Percentiles rank a stretch among this genome's conserved stretches.
Conservation (phyloP, 2,329 filamentous ascomycete species). For the Sporothrix pseudoabietina region DNA sequence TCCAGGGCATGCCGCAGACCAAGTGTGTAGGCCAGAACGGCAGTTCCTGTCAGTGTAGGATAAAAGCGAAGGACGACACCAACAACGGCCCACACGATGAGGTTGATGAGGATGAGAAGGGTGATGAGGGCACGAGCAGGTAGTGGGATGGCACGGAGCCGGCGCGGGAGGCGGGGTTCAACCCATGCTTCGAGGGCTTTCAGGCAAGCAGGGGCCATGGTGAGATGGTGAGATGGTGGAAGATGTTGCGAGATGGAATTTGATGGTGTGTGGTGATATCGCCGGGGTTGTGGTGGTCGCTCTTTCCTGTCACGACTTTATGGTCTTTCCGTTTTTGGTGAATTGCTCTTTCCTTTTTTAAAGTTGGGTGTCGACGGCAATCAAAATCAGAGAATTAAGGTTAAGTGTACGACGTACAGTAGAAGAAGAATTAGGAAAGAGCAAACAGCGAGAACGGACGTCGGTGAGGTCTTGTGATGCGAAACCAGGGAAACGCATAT, state of each 20-base stretch:
- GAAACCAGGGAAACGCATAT: not conserved
- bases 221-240: not conserved
- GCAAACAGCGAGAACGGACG: not conserved
- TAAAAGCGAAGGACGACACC: slow-evolving; percentile 57
- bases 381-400: not conserved
- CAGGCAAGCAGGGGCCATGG: slow-evolving; percentile 12
- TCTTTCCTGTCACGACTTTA: not conserved
- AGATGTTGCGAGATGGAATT: not conserved
- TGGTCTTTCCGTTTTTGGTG: not conserved
- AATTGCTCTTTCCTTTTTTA: not conserved
- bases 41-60: slow-evolving; percentile 71
- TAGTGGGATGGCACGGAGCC: slow-evolving; percentile 39
- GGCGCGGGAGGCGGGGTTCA: slow-evolving; percentile 36
- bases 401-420: too few species aligned
- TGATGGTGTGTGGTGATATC: not conserved
- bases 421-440: not conserved
- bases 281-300: not conserved
- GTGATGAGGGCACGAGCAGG: slow-evolving; percentile 53
- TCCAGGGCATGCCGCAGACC: slow-evolving; percentile 94
- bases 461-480: not conserved
- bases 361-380: not conserved
- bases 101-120: slow-evolving; percentile 55
- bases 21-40: slow-evolving; percentile 82
- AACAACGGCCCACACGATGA: slow-evolving; percentile 56
- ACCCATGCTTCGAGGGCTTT: slow-evolving; percentile 23